Evolutionary conservation across 768 basidiomycete genomes (phyloP), one percentile per base, ranked within the genome.

Genomic region (Auricularia sp.): DNA sequence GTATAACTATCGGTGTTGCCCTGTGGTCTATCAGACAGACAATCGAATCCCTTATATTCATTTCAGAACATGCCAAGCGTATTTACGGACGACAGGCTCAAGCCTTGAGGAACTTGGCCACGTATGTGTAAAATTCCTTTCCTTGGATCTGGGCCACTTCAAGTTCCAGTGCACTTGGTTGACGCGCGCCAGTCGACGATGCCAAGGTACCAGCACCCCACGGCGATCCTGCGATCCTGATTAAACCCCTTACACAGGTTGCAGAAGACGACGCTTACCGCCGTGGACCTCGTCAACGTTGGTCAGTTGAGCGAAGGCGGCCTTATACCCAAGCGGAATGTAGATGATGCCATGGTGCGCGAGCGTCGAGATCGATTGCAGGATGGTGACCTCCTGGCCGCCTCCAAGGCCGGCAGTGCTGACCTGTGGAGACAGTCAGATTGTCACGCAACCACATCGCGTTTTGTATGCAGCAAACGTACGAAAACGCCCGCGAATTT

Each of bases 131-230:
- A 74, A 88, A 88, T 14, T 73, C 66, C 61, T 72, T 71, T 63
- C 86, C 86, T 68, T 88, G 86, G 47, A 78, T 73, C 11, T 63
- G 68, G 3, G 83, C 84, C 7, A 87, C 70, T 65, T 81, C 76
- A 29, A 80, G 73, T 70, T 89, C 87, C 35, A 83, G 77, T 3
- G 71, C 63, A 7, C 75, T 71, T 1, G 86, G 84, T 66, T 78
- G 72, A 65, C 85, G 82, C 3, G 73, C 68, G 3, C 84, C 85
- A 62, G 77, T 74, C 2, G 70, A 39, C 1, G 74, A 79, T 34
- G 85, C 80, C 66, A 81, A 80, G 8, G 86, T 86, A 21, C 87
- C 88, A 34, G 90, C 87, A 51, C 90, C 90, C 83, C 85, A 92
- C 24, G 90, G 83, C 16, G 87, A 87, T 14, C 88, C 88, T 86